Conservation (phyloP, 1,284 basidiomycete genomes). For the Prillingera fragicola region DNA sequence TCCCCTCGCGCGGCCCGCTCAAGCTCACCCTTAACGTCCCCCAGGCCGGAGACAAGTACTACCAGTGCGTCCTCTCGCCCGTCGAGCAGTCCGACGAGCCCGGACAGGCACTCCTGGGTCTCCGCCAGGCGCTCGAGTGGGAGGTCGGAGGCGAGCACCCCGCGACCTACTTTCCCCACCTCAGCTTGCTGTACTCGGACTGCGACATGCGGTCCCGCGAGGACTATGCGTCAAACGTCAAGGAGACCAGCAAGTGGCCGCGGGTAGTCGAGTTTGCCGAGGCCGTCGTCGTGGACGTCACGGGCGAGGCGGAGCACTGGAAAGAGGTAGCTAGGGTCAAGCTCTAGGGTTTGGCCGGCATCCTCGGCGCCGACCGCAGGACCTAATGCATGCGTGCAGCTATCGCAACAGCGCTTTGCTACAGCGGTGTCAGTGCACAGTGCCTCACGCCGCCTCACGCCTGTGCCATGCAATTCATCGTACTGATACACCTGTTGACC, state of each 20-base stretch:
- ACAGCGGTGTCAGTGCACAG: too few relatives aligned
- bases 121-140: conserved; percentile 13
- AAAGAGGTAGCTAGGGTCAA: conserved; percentile 10
- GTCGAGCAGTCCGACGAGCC: conserved; percentile 11
- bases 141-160: conserved; percentile 1
- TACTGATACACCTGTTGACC: too few relatives aligned
- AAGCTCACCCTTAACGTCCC: conserved; percentile 6
- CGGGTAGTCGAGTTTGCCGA: conserved; percentile 1
- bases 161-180: conserved; percentile 33
- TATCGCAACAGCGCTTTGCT: too few relatives aligned
- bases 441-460: too few relatives aligned
- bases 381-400: conserved; percentile 1
- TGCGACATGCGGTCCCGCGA: conserved; percentile 10
- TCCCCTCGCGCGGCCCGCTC: conserved; percentile 1
- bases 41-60: conserved; percentile 26
- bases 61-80: conserved; percentile 35
- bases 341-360: conserved; percentile 1
- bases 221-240: conserved; percentile 22
- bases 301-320: conserved; percentile 18
- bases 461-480: too few relatives aligned
- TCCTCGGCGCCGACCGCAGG: too few relatives aligned
- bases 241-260: conserved; percentile 12
- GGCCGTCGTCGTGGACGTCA: conserved; percentile 15
- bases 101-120: conserved; percentile 9
- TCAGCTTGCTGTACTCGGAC: conserved; percentile 36